Conservation (phyloP, 805 yeast genomes). For the Yarrowia sp. region DNA sequence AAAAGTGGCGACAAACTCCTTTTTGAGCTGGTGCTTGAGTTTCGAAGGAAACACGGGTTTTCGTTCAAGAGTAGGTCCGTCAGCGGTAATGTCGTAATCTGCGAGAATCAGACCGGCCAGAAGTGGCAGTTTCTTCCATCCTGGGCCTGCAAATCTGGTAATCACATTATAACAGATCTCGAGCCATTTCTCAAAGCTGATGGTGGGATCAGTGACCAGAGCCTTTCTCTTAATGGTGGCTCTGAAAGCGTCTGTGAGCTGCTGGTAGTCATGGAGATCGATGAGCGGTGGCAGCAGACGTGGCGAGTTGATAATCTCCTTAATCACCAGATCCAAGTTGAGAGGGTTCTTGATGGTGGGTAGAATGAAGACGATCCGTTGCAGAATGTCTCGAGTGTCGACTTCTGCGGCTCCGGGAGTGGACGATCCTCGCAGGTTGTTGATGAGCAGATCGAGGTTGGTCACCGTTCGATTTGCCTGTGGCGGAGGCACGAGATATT, state of each 20-base stretch:
- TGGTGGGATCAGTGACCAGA: constrained; percentile 45
- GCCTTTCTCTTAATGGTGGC: constrained; percentile 44
- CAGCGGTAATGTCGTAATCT: constrained; percentile 18
- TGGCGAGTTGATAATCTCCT: constrained; percentile 43
- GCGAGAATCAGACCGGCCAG: constrained; percentile 42
- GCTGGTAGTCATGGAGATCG: constrained; percentile 16
- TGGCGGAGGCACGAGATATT: constrained; percentile 19
- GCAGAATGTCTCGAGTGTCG: constrained; percentile 16
- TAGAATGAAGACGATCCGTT: constrained; percentile 33
- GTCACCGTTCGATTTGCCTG: constrained; percentile 30
- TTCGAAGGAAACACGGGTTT: background rate
- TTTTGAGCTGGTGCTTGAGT: constrained; percentile 18
- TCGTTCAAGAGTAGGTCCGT: constrained; percentile 16
- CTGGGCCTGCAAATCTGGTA: constrained; percentile 20
- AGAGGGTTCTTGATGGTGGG: constrained; percentile 45
- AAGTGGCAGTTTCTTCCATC: constrained; percentile 44
- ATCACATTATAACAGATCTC: constrained; percentile 39
- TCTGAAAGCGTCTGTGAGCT: constrained; percentile 44
- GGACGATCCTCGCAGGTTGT: constrained; percentile 31
- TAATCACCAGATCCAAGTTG: constrained; percentile 43
- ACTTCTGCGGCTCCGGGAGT: constrained; percentile 27
- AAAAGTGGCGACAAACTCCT: constrained; percentile 22
- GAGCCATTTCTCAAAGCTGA: constrained; percentile 42
- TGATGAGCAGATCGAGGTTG: constrained; percentile 39
- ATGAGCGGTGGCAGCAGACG: constrained; percentile 39